These are phyloP conservation scores for Penicillium salamii DNA, from an alignment of 495 filamentous ascomycete genomes.

Conservation along the genomic window DNA sequence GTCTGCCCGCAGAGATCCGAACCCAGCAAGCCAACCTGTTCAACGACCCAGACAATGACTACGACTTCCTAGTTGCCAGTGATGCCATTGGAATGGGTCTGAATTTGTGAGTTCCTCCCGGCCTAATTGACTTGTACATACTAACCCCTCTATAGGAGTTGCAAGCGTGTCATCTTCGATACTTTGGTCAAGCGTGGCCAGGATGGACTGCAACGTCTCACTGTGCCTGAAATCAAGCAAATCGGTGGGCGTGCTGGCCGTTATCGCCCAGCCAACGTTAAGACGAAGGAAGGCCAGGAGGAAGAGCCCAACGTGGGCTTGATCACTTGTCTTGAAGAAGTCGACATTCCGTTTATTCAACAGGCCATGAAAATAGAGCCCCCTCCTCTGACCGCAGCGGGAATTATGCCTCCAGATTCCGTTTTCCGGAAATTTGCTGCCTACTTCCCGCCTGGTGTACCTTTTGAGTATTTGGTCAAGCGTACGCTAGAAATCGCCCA, in stretches of 20 bases:
- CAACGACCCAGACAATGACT: conserved; percentile 92
- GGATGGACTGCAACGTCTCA: conserved; percentile 45
- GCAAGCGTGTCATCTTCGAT: conserved; percentile 90
- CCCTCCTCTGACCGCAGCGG: conserved; percentile 68
- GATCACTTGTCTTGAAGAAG: conserved; percentile 75
- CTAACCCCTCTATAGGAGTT: conserved; percentile 53
- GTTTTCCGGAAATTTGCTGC: conserved; percentile 68
- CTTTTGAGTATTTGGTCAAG: conserved; percentile 73
- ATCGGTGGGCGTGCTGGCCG: conserved; percentile 93
- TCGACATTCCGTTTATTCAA: conserved; percentile 62
- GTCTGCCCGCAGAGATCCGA: conserved; percentile 86
- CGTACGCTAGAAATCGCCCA: conserved; percentile 64
- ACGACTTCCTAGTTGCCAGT: conserved; percentile 89
- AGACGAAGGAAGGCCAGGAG: conserved; percentile 16
- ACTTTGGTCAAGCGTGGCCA: conserved; percentile 66
- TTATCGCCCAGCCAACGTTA: conserved; percentile 66
- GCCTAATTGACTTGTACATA: neutral
- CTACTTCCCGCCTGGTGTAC: conserved; percentile 73
- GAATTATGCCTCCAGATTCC: conserved; percentile 63
- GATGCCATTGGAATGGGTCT: conserved; percentile 98
- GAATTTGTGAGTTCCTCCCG: conserved; percentile 61
- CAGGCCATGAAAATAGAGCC: conserved; percentile 60
- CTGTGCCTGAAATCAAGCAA: conserved; percentile 82
- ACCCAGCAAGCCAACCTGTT: conserved; percentile 88
- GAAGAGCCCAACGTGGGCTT: conserved; percentile 52